Base-by-base conservation (phyloP, 208 protist genomes). In the Trypanosoma lewisi region DNA sequence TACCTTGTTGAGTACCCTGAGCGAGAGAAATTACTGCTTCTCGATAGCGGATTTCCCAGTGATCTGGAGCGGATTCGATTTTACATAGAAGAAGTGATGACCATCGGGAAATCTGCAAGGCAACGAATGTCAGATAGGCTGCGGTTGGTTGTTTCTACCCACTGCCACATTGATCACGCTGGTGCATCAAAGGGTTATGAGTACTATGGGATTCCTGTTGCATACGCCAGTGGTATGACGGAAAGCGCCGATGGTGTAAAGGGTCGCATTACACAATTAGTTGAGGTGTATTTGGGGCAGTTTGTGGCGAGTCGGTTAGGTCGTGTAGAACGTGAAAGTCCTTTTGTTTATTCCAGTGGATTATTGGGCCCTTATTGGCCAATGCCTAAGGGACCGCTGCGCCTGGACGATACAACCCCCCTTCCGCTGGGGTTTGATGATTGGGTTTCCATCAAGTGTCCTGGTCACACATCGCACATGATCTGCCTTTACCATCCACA, bases 391-490 rank as follows among this genome's bases (percentile, higher is more conserved):
- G 54, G 63, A 1, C 16, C 64, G 16, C 27, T 64, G 11, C 39
- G 44, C 4, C n/a, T 77, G 34, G 49, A 45, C 12, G 64, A 83
- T 51, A 67, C 67, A 28, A 48, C 62, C 12, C 28, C 66, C 16
- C 81, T 83, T 30, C 81, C 77, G 23, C 55, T 56, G 30, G 73
- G 70, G 3, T 83, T 81, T 58, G 61, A 79, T 1, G 77, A 83
- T 59, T 87, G 77, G 81, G 27, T 72, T 16, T 62, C 67, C 0
- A 65, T 83, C 21, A 74, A 71, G 56, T 69, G 76, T 33, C 73
- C 80, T 21, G 80, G 80, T 4, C 80, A 87, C 70, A 87, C 80
- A 4, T 63, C 61, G 14, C 76, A 87, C 57, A 80, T 83, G 76
- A 56, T 87, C 11, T 75, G 58, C 3, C 65, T 81, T 37, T 87